These are phyloP conservation scores for Capronia coronata DNA, from an alignment of 2,329 filamentous ascomycete species.

Conservation along the genomic window DNA sequence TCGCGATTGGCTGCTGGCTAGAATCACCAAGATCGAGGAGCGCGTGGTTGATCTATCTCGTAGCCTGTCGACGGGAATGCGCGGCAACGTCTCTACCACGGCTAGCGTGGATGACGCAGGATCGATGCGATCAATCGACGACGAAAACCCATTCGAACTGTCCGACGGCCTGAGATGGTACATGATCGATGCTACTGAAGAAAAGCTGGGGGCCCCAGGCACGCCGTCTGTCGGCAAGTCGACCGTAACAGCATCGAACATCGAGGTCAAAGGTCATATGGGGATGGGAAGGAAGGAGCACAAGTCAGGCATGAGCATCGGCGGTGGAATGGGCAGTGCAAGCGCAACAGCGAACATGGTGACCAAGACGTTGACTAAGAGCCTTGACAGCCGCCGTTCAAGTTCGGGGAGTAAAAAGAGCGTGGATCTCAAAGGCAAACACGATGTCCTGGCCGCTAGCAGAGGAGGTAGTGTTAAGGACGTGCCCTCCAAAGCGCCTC, in stretches of 20 bases:
- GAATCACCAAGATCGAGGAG: conserved; percentile 85
- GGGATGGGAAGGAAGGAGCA: conserved; percentile 23
- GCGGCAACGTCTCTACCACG: conserved; percentile 45
- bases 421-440: conserved; percentile 24
- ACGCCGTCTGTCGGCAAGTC: conserved; percentile 87
- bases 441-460: not conserved
- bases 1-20: conserved; percentile 92
- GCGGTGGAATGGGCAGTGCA: conserved; percentile 25
- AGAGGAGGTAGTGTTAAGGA: conserved; percentile 15
- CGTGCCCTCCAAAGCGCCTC: conserved; percentile 10
- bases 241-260: conserved; percentile 79
- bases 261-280: conserved; percentile 69
- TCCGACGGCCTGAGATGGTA: conserved; percentile 96
- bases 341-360: conserved; percentile 48
- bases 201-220: conserved; percentile 84
- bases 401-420: conserved; percentile 80
- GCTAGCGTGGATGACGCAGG: conserved; percentile 47
- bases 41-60: conserved; percentile 87
- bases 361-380: conserved; percentile 74
- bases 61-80: conserved; percentile 50
- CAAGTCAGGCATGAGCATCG: conserved; percentile 18
- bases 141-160: conserved; percentile 94
- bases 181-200: conserved; percentile 84
- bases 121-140: conserved; percentile 55
- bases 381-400: conserved; percentile 82